Conservation (phyloP, 306 rosid species). For the Castanospermum australe region DNA sequence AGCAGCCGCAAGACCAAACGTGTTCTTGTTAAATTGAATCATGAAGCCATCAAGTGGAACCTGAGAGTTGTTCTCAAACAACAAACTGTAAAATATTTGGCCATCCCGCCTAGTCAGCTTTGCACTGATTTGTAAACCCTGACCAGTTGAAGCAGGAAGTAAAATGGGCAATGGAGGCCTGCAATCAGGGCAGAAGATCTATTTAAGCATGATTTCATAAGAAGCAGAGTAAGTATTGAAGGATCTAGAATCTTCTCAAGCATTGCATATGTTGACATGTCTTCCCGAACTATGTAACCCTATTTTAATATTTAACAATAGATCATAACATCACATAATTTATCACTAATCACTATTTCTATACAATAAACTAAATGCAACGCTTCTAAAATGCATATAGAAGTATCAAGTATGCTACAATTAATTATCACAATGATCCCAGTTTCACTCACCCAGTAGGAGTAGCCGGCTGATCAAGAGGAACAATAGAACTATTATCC, state of each 20-base stretch:
- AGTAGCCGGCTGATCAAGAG: conserved; percentile 75
- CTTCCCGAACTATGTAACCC: not conserved
- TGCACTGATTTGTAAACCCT: conserved; percentile 97
- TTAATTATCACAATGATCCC: not conserved
- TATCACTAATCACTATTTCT: not conserved
- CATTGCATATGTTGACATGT: not conserved
- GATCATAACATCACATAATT: not conserved
- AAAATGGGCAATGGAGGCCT: conserved; percentile 87
- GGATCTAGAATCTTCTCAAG: not conserved
- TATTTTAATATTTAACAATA: not conserved
- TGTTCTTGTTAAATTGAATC: conserved; percentile 98
- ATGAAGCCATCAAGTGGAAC: conserved; percentile 87
- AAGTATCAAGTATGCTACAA: not conserved
- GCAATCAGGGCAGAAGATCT: conserved; percentile 39
- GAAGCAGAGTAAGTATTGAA: conserved; percentile 11
- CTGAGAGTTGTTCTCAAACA: conserved; percentile 86
- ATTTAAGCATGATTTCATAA: conserved; percentile 21
- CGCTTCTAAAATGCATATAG: conserved; percentile 18
- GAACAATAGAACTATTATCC: conserved; percentile 77
- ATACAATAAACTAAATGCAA: not conserved
- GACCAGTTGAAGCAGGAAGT: conserved; percentile 80
- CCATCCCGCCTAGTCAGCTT: conserved; percentile 74
- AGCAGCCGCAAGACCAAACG: conserved; percentile 94
- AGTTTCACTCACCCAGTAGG: conserved; percentile 70
- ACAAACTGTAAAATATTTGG: conserved; percentile 79